Percentiles rank a stretch among this genome's conserved stretches.
Conservation (phyloP, 768 basidiomycete genomes). For the Trametes meyenii region DNA sequence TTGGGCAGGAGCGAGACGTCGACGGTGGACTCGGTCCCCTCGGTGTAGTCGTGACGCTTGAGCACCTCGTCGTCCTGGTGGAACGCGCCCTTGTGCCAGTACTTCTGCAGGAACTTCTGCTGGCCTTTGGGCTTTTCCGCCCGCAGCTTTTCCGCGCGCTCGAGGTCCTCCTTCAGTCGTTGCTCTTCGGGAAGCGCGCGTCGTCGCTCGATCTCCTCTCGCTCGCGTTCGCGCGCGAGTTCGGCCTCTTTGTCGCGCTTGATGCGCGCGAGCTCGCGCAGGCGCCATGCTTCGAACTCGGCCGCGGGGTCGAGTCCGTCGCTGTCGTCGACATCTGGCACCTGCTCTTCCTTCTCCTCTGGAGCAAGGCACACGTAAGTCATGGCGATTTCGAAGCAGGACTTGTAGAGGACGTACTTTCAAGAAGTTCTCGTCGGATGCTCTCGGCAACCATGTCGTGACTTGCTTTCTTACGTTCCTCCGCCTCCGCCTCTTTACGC, state of each 20-base stretch:
- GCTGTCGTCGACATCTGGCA: constrained; percentile 92
- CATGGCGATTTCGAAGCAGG: neutral
- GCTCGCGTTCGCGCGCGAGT: constrained; percentile 77
- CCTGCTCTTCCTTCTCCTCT: constrained; percentile 88
- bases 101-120: constrained; percentile 95
- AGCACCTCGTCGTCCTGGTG: constrained; percentile 96
- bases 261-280: constrained; percentile 91
- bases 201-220: constrained; percentile 89
- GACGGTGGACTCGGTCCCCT: constrained; percentile 84
- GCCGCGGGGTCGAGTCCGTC: constrained; percentile 87
- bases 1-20: constrained; percentile 89
- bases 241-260: constrained; percentile 93
- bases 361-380: neutral
- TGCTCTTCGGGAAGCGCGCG: constrained; percentile 93
- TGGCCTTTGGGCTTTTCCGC: constrained; percentile 90
- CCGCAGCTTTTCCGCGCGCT: constrained; percentile 77
- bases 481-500: constrained; percentile 73
- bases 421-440: constrained; percentile 86
- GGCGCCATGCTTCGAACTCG: constrained; percentile 96
- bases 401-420: constrained; percentile 62
- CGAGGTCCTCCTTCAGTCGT: constrained; percentile 88
- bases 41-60: constrained; percentile 80
- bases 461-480: constrained; percentile 84
- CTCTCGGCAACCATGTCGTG: constrained; percentile 94
- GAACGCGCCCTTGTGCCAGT: constrained; percentile 99